Base-by-base conservation (phyloP, 2,329 filamentous ascomycete genomes). In the Sclerotinia trifoliorum region DNA sequence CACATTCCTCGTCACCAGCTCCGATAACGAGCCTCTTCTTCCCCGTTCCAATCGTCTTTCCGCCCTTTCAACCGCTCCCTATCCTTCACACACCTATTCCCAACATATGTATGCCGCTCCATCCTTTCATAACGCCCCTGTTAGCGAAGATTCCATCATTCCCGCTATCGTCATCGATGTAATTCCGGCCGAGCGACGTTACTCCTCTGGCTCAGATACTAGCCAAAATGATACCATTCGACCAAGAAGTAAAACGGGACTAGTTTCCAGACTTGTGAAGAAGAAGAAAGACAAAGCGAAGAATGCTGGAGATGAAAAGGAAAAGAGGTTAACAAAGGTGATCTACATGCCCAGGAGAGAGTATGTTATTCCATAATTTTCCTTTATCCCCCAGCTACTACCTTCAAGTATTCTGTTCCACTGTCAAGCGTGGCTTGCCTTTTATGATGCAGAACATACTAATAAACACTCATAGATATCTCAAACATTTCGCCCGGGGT, bases 61-160 rank as follows among this genome's bases (percentile, higher is more conserved):
- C 26, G 44, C 21, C 32, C 32, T 61, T 26, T 73, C 73, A 58
- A 71, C 73, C n/a, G 71, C 70, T 32, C 73, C 75, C 29, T 64
- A 29, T 51, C 70, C 75, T 51, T 70, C 74, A 2, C 70, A 73
- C 8, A 70, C 74, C 51, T 49, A 68, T 8, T 48, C 66, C n/a
- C 64, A 69, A 13, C 63, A 75, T 44, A 71, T 74, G 69, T 72
- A 68, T 64, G 67, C 51, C 10, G 56, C 71, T 15, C 75, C 75
- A 0, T 71, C 74, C n/a, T 68, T 76, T 17, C 66, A 76, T 17
- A 75, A 71, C 2, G 70, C 66, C 46, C 68, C 69, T 13, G 73
- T 75, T 52, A 76, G 75, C 24, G 75, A 77, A 51, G 75, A 77
- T 21, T 73, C 71, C n/a, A 73, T 77, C 44, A 75, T 77, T 15